A percentile compares a stretch with the other conserved stretches of the same genome.
These are phyloP conservation scores for Scleroderma bovista DNA, from an alignment of 768 basidiomycete genomes.

Conservation along the genomic window DNA sequence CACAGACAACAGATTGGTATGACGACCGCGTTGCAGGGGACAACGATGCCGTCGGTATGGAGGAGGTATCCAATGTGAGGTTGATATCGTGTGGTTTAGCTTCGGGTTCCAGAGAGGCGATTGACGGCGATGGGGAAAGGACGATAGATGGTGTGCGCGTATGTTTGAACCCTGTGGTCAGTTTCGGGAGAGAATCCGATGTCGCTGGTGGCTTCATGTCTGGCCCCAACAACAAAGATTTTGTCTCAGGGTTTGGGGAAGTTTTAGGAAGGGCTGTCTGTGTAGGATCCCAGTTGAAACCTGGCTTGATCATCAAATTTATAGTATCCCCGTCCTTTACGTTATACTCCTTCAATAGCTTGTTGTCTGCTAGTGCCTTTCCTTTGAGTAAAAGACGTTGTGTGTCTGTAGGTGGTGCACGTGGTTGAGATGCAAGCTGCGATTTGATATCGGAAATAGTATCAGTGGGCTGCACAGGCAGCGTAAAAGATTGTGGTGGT, in stretches of 20 bases:
- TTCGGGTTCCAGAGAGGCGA: conserved; percentile 32
- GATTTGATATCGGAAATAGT: conserved; percentile 76
- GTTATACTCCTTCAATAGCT: conserved; percentile 87
- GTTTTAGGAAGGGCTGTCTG: conserved; percentile 29
- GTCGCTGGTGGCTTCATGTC: conserved; percentile 16
- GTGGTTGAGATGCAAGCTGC: conserved; percentile 58
- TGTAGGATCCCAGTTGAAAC: conserved; percentile 58
- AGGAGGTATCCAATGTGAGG: conserved; percentile 59
- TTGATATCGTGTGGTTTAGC: conserved; percentile 57
- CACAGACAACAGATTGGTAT: conserved; percentile 49
- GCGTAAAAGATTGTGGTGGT: conserved; percentile 69
- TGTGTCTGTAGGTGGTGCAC: conserved; percentile 71
- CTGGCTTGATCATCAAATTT: conserved; percentile 83
- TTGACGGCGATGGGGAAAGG: conserved; percentile 69
- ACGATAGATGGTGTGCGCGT: conserved; percentile 73
- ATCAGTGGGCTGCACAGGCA: conserved; percentile 76
- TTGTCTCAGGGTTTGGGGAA: conserved; percentile 9
- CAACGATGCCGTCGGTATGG: conserved; percentile 42
- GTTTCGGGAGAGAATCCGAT: conserved; percentile 18
- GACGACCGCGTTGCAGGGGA: conserved; percentile 28
- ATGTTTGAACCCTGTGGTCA: conserved; percentile 38
- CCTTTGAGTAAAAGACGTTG: conserved; percentile 92
- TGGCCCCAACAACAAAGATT: conserved; percentile 14
- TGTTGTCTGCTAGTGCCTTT: conserved; percentile 85
- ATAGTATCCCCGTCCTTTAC: conserved; percentile 76